A percentile compares a stretch with the other conserved stretches of the same genome.
These are phyloP conservation scores for Gastrolobium villosum DNA, from an alignment of 306 rosid genomes.

Conservation along the genomic window DNA sequence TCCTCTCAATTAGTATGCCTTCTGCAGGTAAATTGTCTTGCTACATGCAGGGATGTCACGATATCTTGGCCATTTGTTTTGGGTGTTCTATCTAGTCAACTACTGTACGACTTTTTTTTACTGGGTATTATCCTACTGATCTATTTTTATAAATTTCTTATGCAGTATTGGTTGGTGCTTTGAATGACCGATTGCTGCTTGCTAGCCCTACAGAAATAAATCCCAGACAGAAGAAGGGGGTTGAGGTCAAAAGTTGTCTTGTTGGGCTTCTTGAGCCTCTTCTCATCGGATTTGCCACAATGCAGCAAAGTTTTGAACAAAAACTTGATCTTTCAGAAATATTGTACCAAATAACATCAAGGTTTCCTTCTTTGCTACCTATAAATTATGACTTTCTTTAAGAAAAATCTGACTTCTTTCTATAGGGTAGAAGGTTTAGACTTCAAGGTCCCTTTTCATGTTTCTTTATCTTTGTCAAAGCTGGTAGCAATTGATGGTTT, in stretches of 20 bases:
- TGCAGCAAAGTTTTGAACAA: conserved; percentile 95
- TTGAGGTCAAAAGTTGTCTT: conserved; percentile 95
- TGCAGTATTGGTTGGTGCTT: conserved; percentile 90
- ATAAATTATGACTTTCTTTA: conserved; percentile 7
- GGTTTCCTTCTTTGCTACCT: conserved; percentile 63
- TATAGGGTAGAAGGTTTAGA: conserved; percentile 30
- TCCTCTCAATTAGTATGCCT: conserved; percentile 86
- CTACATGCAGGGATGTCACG: conserved; percentile 39
- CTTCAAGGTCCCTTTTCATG: conserved; percentile 34
- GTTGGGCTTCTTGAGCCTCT: conserved; percentile 99
- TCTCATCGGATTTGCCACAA: conserved; percentile 96
- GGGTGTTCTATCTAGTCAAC: conserved; percentile 15
- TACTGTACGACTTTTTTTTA: conserved; percentile 7
- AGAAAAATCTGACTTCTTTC: conserved; percentile 28
- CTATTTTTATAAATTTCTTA: conserved; percentile 42
- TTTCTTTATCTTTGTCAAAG: conserved; percentile 42
- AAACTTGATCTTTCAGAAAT: conserved; percentile 96
- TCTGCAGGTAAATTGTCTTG: conserved; percentile 71
- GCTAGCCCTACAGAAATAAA: conserved; percentile 88
- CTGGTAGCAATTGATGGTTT: conserved; percentile 44
- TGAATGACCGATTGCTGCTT: conserved; percentile 90
- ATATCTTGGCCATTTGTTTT: conserved; percentile 42
- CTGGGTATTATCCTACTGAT: conserved; percentile 43
- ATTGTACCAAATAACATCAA: conserved; percentile 96
- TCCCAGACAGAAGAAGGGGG: conserved; percentile 85